phyloP scores from a whole-genome alignment of 108 stramenopile species.

The Skeletonema marinoi region DNA sequence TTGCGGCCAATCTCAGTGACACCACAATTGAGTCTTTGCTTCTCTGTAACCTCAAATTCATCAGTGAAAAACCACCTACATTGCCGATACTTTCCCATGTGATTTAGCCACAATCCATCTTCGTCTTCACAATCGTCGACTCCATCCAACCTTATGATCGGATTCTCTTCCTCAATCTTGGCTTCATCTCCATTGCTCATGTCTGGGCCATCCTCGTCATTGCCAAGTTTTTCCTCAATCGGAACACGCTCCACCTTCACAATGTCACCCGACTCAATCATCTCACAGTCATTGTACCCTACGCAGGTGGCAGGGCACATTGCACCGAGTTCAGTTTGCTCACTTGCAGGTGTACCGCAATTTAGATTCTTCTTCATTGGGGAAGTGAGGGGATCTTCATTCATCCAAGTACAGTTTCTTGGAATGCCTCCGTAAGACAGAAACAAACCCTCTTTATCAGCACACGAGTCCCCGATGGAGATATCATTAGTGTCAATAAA shows the following conservation, averaged over 20 bases:
- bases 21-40: not conserved
- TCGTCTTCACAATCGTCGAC: not conserved
- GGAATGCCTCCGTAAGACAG: slow-evolving; percentile 23
- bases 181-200: not conserved
- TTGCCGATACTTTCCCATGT: not conserved
- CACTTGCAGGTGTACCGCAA: slow-evolving; percentile 27
- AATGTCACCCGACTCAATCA: not conserved
- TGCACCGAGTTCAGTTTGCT: slow-evolving; percentile 29
- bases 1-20: not conserved
- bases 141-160: not conserved
- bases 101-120: not conserved
- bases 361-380: slow-evolving; percentile 43
- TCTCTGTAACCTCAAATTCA: not conserved
- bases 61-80: slow-evolving; percentile 2
- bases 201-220: not conserved
- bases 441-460: slow-evolving; percentile 32
- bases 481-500: slow-evolving; percentile 15
- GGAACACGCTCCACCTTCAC: not conserved
- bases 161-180: not conserved
- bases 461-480: slow-evolving; percentile 29
- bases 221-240: not conserved
- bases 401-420: slow-evolving; percentile 36
- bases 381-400: slow-evolving; percentile 37
- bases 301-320: slow-evolving; percentile 48
- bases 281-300: slow-evolving; percentile 34